Percentiles rank a stretch among this genome's conserved stretches.
phyloP scores from a whole-genome alignment of 495 filamentous ascomycete genomes.

The Achaetomiella virescens region DNA sequence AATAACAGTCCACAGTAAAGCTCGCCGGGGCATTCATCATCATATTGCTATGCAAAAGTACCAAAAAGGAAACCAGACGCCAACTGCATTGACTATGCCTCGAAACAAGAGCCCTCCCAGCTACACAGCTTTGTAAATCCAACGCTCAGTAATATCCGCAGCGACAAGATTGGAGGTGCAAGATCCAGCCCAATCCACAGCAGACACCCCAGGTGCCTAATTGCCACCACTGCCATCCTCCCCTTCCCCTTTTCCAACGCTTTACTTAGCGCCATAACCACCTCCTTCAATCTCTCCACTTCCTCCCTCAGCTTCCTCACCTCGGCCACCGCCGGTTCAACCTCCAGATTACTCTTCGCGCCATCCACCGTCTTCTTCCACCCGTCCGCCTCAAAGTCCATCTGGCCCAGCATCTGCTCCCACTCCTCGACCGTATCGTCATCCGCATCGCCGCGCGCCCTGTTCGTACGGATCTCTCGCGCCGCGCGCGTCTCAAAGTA shows the following conservation, averaged over 20 bases:
- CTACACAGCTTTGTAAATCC: too few relatives aligned
- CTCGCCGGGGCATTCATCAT: too few relatives aligned
- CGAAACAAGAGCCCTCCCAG: too few relatives aligned
- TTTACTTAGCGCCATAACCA: conserved; percentile 23
- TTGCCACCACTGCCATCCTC: neutral
- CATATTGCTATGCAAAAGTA: too few relatives aligned
- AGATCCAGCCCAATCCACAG: too few relatives aligned
- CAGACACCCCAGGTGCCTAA: too few relatives aligned
- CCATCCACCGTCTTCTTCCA: conserved; percentile 71
- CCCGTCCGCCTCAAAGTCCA: conserved; percentile 72
- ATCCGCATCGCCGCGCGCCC: conserved; percentile 76
- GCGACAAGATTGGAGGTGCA: too few relatives aligned
- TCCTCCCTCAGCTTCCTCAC: conserved; percentile 62
- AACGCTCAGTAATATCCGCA: too few relatives aligned
- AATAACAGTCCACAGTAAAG: too few relatives aligned
- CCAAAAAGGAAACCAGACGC: too few relatives aligned
- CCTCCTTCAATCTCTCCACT: conserved; percentile 58
- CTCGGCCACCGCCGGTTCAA: conserved; percentile 63
- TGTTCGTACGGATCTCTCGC: conserved; percentile 59
- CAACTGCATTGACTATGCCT: too few relatives aligned
- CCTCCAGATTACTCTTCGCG: conserved; percentile 71
- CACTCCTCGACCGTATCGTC: conserved; percentile 87
- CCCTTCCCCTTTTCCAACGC: neutral
- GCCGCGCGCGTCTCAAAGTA: conserved; percentile 68
- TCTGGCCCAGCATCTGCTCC: conserved; percentile 68